phyloP scores from a whole-genome alignment of 176 grass and related monocot species.

The maize (Zea mays) region Zm-B73-REFERENCE-NAM-5.0 NC_050101.1:29821501-29822000 shows the following conservation, averaged over 20 bases:
- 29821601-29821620: constrained; percentile 25
- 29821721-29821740: neutral
- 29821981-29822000: too few species aligned
- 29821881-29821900: constrained; percentile 33
- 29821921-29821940: neutral
- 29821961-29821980: too few species aligned
- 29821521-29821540: neutral
- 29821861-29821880: constrained; percentile 53
- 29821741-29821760: neutral
- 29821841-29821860: constrained; percentile 44
- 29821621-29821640: neutral
- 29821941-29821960: too few species aligned
- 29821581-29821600: neutral
- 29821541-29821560: neutral
- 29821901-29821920: neutral
- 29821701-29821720: neutral
- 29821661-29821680: neutral
- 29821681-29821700: constrained; percentile 11
- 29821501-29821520: neutral
- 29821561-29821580: neutral
- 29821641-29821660: neutral
- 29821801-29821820: constrained; percentile 35
- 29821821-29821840: constrained; percentile 35
- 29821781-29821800: constrained; percentile 54
- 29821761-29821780: constrained; percentile 2